Evolutionary conservation across 164 flowering plant species (phyloP).

Genomic region (Dillenia suffruticosa): DNA sequence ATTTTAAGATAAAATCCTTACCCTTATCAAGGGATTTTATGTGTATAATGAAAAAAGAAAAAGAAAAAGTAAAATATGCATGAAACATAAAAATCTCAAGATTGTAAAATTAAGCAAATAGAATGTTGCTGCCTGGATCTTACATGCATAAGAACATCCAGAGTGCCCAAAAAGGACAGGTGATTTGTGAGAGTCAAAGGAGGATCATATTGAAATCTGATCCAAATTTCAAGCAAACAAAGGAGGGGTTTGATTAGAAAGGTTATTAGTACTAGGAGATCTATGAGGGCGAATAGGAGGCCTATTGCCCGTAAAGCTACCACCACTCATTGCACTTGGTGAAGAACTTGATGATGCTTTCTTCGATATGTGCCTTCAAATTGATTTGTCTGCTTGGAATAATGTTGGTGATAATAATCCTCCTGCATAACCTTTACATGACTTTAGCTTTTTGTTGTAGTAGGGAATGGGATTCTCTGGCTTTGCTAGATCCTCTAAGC

Average conservation of each 20-base stretch:
- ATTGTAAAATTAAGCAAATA: no score
- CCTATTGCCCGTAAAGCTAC: slow-evolving; percentile 13
- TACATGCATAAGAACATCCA: no score
- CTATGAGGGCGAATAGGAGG: slow-evolving; percentile 20
- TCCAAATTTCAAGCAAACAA: slow-evolving; percentile 21
- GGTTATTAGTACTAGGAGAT: slow-evolving; percentile 9
- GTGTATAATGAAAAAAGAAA: no score
- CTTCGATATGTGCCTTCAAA: slow-evolving; percentile 16
- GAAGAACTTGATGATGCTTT: slow-evolving; percentile 5
- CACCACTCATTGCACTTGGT: slow-evolving; percentile 11
- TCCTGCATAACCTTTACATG: slow-evolving; percentile 24
- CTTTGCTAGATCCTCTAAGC: slow-evolving; percentile 40
- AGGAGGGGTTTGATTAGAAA: slow-evolving; percentile 24
- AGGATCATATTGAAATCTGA: no score
- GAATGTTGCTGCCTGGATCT: no score
- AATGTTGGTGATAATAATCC: slow-evolving; percentile 8
- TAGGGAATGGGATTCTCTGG: slow-evolving; percentile 22
- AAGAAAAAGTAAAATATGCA: no score
- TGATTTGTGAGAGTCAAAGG: no score
- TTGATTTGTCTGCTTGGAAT: not conserved
- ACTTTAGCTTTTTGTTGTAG: slow-evolving; percentile 31
- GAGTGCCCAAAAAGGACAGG: no score
- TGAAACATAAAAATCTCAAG: no score
- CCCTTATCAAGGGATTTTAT: no score
- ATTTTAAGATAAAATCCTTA: no score